These are phyloP conservation scores for Lodderomyces margitis DNA, from an alignment of 1,139 yeast genomes.

Conservation along the genomic window DNA sequence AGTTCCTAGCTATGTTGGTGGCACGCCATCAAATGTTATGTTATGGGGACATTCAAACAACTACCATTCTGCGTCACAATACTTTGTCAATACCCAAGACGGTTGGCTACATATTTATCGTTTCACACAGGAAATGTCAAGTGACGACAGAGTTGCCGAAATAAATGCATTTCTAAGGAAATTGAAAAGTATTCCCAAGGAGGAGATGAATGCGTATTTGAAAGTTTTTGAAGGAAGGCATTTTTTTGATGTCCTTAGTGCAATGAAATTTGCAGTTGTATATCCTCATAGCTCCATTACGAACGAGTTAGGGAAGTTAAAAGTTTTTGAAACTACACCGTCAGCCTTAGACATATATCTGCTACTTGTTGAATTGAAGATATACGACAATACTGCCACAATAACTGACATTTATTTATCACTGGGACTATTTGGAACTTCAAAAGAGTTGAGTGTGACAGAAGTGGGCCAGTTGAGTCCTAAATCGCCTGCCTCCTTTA, in stretches of 20 bases:
- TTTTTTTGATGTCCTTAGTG: conserved; percentile 24
- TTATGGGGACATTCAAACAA: conserved; percentile 27
- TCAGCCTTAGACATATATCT: conserved; percentile 18
- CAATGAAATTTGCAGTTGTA: conserved; percentile 29
- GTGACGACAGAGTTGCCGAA: conserved; percentile 11
- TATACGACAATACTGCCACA: conserved; percentile 21
- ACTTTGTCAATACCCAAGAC: conserved; percentile 26
- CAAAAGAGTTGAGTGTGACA: conserved; percentile 3
- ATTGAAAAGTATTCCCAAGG: conserved; percentile 17
- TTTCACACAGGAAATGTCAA: conserved; percentile 16
- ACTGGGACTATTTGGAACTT: conserved; percentile 27
- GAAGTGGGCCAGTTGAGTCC: conserved; percentile 12
- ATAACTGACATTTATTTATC: conserved; percentile 33
- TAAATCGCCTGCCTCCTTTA: background rate
- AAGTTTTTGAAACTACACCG: conserved; percentile 14
- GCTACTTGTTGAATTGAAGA: conserved; percentile 22
- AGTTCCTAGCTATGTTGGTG: conserved; percentile 18
- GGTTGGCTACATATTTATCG: conserved; percentile 16
- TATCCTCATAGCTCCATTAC: conserved; percentile 35
- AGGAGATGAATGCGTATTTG: conserved; percentile 27
- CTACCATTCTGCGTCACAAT: conserved; percentile 20
- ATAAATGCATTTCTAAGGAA: conserved; percentile 18
- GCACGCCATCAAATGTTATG: conserved; percentile 22
- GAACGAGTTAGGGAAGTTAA: conserved; percentile 16
- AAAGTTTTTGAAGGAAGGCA: conserved; percentile 36